Evolutionary conservation across 2,329 filamentous ascomycete species (phyloP).

Genomic region (Sarocladium kiliense): DNA sequence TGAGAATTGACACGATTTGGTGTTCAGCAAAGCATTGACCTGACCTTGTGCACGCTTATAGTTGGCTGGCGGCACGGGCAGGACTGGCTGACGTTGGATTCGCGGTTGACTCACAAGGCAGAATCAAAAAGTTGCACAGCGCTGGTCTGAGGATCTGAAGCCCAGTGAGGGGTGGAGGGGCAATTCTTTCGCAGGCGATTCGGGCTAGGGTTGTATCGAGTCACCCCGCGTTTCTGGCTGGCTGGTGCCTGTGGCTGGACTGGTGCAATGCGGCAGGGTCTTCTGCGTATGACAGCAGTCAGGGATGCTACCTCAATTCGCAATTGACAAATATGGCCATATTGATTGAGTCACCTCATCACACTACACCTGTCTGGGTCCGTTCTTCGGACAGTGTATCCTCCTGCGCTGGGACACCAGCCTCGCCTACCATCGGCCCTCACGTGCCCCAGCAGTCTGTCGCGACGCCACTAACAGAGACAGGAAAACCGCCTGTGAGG

Average conservation of each 20-base stretch:
- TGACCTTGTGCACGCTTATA: neutral
- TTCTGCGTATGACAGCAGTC: too few relatives aligned
- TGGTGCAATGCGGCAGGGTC: neutral
- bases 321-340: too few relatives aligned
- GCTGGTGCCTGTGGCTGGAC: neutral
- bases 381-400: too few relatives aligned
- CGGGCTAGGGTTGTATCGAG: neutral
- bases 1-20: neutral
- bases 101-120: neutral
- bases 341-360: too few relatives aligned
- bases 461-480: neutral
- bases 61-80: neutral
- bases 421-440: neutral
- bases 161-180: conserved; percentile 6
- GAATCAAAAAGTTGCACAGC: neutral
- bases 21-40: neutral
- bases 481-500: neutral
- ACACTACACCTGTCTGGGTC: too few relatives aligned
- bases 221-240: conserved; percentile 2
- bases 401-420: too few relatives aligned
- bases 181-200: neutral
- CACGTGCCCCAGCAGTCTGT: neutral
- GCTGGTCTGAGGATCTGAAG: neutral
- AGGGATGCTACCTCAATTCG: too few relatives aligned
- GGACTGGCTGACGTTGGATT: neutral